Evolutionary conservation across 768 basidiomycete genomes (phyloP).

Genomic region (Leccinum sublutescens): DNA sequence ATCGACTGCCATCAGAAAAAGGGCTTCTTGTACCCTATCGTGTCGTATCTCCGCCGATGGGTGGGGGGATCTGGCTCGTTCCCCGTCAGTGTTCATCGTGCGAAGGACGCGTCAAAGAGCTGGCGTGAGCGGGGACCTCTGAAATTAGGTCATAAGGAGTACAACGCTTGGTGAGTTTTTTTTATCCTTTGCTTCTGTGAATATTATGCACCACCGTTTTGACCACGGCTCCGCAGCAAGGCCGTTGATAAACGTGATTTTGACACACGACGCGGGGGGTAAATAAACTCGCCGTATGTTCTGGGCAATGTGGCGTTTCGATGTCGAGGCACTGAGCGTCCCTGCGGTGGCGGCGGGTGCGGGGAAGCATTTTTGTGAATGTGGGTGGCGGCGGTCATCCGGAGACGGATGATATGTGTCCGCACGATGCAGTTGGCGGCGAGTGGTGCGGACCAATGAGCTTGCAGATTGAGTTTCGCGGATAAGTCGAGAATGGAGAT

Average conservation of each 20-base stretch:
- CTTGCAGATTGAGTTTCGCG: background rate
- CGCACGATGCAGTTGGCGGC: background rate
- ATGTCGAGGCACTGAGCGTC: background rate
- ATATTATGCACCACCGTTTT: background rate
- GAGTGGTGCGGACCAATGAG: background rate
- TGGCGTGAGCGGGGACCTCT: no score
- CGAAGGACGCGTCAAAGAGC: background rate
- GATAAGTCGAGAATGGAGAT: background rate
- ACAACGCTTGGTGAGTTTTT: background rate
- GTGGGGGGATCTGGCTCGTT: slow-evolving; percentile 7
- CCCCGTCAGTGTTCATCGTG: background rate
- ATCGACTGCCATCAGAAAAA: background rate
- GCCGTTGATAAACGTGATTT: slow-evolving; percentile 3
- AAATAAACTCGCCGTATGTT: slow-evolving; percentile 9
- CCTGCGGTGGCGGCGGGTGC: slow-evolving; percentile 27
- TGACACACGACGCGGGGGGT: slow-evolving; percentile 9
- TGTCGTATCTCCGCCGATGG: slow-evolving; percentile 19
- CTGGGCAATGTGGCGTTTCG: slow-evolving; percentile 10
- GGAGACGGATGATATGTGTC: background rate
- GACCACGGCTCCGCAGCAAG: background rate
- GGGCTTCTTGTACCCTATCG: slow-evolving; percentile 1
- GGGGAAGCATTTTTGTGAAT: slow-evolving; percentile 12
- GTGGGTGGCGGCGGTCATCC: slow-evolving; percentile 8
- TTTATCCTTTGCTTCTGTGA: background rate
- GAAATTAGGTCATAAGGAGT: background rate